These are phyloP conservation scores for Volvox africanus DNA, from an alignment of 139 green algal species.

Conservation along the genomic window DNA sequence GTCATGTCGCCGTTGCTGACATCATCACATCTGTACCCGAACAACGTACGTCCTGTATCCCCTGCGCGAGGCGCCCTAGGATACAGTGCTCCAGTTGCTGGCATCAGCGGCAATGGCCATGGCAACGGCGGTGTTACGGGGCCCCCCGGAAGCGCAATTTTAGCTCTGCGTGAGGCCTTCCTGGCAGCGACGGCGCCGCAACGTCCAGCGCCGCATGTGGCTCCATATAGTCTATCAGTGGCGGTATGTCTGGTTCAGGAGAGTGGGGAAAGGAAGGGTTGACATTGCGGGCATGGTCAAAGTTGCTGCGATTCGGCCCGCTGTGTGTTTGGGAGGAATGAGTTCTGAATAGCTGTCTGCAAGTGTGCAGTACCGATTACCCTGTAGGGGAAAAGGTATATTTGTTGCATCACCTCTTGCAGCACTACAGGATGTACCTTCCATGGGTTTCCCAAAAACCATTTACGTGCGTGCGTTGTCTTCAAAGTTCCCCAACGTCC, in stretches of 20 bases:
- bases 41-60: not conserved
- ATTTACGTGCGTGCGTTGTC: too few relatives aligned
- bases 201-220: slow-evolving; percentile 12
- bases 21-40: not conserved
- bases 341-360: too few relatives aligned
- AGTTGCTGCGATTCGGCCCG: too few relatives aligned
- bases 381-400: too few relatives aligned
- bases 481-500: too few relatives aligned
- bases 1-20: not conserved
- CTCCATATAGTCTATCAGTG: slow-evolving; percentile 11
- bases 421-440: too few relatives aligned
- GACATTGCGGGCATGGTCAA: too few relatives aligned
- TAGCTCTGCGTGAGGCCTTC: slow-evolving; percentile 40
- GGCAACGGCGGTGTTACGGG: not conserved
- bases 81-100: not conserved
- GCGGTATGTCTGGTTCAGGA: not conserved
- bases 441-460: too few relatives aligned
- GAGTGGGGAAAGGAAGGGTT: too few relatives aligned
- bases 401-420: too few relatives aligned
- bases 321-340: too few relatives aligned
- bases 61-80: not conserved
- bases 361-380: too few relatives aligned
- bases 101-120: not conserved
- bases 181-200: slow-evolving; percentile 29
- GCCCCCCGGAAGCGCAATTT: not conserved